phyloP scores from a whole-genome alignment of 2,329 filamentous ascomycete species.

The Hypoxylon sp. region DNA sequence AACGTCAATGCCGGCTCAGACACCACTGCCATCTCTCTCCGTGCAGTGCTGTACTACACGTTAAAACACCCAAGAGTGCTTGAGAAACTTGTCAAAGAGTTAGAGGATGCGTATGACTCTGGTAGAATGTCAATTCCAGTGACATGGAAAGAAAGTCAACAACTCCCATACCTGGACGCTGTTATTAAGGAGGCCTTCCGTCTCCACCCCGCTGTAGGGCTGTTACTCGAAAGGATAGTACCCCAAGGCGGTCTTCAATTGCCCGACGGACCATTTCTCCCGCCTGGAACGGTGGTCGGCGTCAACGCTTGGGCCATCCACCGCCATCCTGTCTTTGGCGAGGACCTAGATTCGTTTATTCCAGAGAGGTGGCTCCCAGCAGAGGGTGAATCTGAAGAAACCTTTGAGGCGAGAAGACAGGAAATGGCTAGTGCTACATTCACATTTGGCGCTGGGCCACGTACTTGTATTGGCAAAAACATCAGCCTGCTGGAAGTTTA shows the following conservation, averaged over 20 bases:
- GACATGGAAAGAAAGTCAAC: not conserved
- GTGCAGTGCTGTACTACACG: constrained; percentile 7
- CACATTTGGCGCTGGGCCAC: constrained; percentile 19
- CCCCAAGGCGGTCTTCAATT: constrained; percentile 68
- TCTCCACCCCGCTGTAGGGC: constrained; percentile 71
- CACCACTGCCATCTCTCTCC: constrained; percentile 11
- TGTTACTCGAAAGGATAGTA: constrained; percentile 72
- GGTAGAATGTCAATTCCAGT: not conserved
- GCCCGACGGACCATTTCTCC: constrained; percentile 62
- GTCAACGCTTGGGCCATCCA: constrained; percentile 75
- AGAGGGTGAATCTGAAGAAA: not conserved
- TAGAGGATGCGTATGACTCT: not conserved
- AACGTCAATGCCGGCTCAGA: constrained; percentile 19
- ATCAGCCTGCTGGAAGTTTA: constrained; percentile 42
- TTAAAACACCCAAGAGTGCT: not conserved
- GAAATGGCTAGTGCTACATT: not conserved
- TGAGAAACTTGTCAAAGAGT: constrained; percentile 3
- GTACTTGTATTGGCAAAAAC: constrained; percentile 43
- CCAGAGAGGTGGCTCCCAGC: constrained; percentile 68
- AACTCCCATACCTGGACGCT: constrained; percentile 72
- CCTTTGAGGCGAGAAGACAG: constrained; percentile 4
- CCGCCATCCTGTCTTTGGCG: constrained; percentile 69
- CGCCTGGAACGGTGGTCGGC: constrained; percentile 71
- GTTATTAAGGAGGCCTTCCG: constrained; percentile 76
- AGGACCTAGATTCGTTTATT: constrained; percentile 67